Conservation (phyloP, 208 protist genomes). For the Wallacemonas sp. region DNA sequence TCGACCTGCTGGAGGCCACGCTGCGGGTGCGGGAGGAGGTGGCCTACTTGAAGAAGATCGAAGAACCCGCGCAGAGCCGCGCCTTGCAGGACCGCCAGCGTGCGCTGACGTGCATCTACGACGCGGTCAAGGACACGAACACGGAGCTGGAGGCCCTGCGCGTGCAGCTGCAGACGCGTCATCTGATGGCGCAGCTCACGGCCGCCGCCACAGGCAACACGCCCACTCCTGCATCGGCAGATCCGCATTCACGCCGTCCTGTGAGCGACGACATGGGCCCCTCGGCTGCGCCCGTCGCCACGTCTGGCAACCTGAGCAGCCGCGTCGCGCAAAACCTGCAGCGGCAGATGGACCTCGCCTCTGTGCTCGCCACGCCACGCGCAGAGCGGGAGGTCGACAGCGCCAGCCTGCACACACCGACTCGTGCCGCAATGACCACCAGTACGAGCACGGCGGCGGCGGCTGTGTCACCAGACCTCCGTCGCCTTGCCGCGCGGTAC, state of each 20-base stretch:
- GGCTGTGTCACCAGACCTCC: not conserved
- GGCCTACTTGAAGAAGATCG: conserved; percentile 23
- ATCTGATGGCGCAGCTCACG: conserved; percentile 16
- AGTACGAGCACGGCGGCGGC: not conserved
- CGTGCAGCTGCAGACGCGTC: conserved; percentile 7
- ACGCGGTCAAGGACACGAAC: conserved; percentile 17
- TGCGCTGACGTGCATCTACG: conserved; percentile 22
- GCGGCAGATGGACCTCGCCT: conserved; percentile 3
- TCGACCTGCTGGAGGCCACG: conserved; percentile 18
- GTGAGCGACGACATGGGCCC: no score
- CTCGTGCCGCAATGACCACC: not conserved
- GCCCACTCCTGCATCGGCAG: not conserved
- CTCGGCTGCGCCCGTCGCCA: not conserved
- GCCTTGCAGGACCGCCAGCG: conserved; percentile 15
- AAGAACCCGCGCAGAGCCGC: conserved; percentile 27
- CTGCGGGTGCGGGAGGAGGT: conserved; percentile 21
- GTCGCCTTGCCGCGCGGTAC: not conserved
- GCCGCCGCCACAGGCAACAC: not conserved
- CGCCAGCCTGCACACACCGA: not conserved
- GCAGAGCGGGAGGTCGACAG: not conserved
- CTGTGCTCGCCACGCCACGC: not conserved
- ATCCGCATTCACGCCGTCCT: no score
- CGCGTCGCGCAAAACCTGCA: conserved; percentile 9
- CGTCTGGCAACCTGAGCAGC: not conserved
- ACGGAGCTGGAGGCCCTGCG: conserved; percentile 2